phyloP scores from a whole-genome alignment of 2,329 filamentous ascomycete genomes.

The Hypocreales sp. region DNA sequence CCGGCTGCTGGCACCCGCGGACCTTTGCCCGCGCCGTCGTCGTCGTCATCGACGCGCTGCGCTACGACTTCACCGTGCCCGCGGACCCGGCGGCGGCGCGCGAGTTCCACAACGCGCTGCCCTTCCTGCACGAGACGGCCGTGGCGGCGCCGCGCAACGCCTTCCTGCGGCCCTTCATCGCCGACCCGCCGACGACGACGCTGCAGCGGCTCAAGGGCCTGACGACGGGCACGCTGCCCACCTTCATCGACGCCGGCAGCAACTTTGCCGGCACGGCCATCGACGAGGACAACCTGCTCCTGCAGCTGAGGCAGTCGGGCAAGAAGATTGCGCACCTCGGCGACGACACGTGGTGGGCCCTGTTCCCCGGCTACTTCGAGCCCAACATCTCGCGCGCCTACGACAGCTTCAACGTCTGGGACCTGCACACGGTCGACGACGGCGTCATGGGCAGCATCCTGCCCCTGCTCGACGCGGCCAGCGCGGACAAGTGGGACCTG shows the following conservation, averaged over 20 bases:
- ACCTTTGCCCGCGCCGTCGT: slow-evolving; percentile 85
- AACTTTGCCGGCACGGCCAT: slow-evolving; percentile 94
- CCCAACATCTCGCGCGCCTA: slow-evolving; percentile 73
- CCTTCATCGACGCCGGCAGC: slow-evolving; percentile 84
- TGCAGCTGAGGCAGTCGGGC: slow-evolving; percentile 48
- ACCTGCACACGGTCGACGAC: slow-evolving; percentile 91
- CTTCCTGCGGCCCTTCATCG: slow-evolving; percentile 87
- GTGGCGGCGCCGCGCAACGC: slow-evolving; percentile 62
- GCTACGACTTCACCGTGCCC: slow-evolving; percentile 93
- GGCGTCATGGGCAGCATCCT: slow-evolving; percentile 85
- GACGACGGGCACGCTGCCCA: slow-evolving; percentile 88
- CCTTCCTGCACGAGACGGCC: slow-evolving; percentile 74
- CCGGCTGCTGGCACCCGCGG: slow-evolving; percentile 92
- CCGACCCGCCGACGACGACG: slow-evolving; percentile 88
- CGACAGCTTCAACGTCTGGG: slow-evolving; percentile 97
- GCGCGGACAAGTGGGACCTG: slow-evolving; percentile 71
- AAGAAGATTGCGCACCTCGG: slow-evolving; percentile 80
- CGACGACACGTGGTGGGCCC: slow-evolving; percentile 92
- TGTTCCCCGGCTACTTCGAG: slow-evolving; percentile 92
- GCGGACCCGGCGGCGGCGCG: slow-evolving; percentile 24
- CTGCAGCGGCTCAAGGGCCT: slow-evolving; percentile 84
- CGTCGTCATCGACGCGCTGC: slow-evolving; percentile 79
- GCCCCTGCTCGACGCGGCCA: slow-evolving; percentile 55
- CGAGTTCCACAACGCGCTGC: slow-evolving; percentile 72
- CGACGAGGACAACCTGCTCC: slow-evolving; percentile 71